phyloP scores from a whole-genome alignment of 1,139 yeast genomes.

The Yamadazyma triangularis region DNA sequence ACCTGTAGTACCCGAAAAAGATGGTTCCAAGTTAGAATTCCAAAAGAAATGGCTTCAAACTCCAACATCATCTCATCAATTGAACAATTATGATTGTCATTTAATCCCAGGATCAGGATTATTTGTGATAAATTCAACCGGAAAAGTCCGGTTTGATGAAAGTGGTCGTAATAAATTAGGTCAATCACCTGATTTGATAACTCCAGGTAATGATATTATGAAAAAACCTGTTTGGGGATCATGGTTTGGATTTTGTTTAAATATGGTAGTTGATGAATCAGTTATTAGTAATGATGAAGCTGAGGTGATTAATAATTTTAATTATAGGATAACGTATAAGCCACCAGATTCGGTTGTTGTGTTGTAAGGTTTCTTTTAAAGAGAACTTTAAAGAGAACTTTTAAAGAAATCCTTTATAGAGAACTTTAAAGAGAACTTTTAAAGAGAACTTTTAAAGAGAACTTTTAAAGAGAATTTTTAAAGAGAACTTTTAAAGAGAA shows the following conservation, averaged over 20 bases:
- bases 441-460: too few species aligned
- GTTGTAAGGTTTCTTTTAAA: neutral
- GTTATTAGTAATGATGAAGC: constrained; percentile 37
- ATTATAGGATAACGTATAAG: constrained; percentile 61
- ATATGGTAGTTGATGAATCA: constrained; percentile 54
- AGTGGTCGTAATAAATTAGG: constrained; percentile 63
- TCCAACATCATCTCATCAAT: constrained; percentile 59
- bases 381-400: too few species aligned
- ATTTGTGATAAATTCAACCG: constrained; percentile 49
- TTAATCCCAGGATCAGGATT: constrained; percentile 66
- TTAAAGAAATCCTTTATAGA: too few species aligned
- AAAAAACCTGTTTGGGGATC: constrained; percentile 54
- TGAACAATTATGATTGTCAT: constrained; percentile 63
- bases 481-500: too few species aligned
- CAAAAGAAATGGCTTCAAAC: constrained; percentile 62
- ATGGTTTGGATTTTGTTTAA: constrained; percentile 63
- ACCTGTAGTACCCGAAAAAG: constrained; percentile 45
- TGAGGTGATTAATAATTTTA: constrained; percentile 51
- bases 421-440: too few species aligned
- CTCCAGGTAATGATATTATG: constrained; percentile 8
- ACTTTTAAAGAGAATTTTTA: too few species aligned
- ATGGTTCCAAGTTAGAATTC: constrained; percentile 52
- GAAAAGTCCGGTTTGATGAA: constrained; percentile 72
- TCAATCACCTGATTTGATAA: constrained; percentile 48
- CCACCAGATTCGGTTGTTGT: constrained; percentile 49